phyloP scores from a whole-genome alignment of 768 basidiomycete species.

The Hortiboletus campestris region DNA sequence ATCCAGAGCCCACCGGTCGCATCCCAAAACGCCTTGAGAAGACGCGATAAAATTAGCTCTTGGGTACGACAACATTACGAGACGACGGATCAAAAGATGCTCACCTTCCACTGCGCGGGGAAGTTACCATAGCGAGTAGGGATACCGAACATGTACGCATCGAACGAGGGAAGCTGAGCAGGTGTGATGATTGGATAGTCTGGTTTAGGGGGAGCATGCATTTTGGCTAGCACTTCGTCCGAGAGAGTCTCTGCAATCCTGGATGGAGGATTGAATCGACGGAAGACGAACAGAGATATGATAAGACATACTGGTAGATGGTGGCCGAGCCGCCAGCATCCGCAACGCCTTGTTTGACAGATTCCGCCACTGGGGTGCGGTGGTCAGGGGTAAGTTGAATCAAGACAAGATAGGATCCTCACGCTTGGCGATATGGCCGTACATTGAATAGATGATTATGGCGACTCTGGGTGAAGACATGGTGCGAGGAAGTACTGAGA shows the following conservation, averaged over 20 bases:
- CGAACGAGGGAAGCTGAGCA: constrained; percentile 52
- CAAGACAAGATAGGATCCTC: constrained; percentile 23
- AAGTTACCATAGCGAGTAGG: constrained; percentile 82
- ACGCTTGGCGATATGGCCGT: constrained; percentile 72
- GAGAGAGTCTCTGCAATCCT: constrained; percentile 82
- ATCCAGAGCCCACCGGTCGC: constrained; percentile 67
- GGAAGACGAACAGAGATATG: neutral
- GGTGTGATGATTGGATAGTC: constrained; percentile 67
- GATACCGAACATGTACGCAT: constrained; percentile 75
- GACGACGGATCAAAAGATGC: constrained; percentile 11
- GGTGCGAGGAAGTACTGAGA: constrained; percentile 1
- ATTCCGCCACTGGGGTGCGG: constrained; percentile 53
- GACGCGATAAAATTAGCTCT: constrained; percentile 2
- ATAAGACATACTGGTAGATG: constrained; percentile 52
- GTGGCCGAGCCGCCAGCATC: constrained; percentile 47
- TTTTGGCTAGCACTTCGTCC: constrained; percentile 57
- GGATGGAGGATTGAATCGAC: neutral
- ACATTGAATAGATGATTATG: constrained; percentile 72
- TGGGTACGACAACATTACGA: no score
- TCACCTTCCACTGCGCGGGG: constrained; percentile 76
- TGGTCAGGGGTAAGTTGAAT: neutral
- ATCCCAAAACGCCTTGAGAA: constrained; percentile 67
- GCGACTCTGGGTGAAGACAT: constrained; percentile 59
- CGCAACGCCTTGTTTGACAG: constrained; percentile 45
- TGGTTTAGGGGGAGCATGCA: constrained; percentile 72